Percentiles rank a stretch among this genome's conserved stretches.
Conservation (phyloP, 2,329 filamentous ascomycete species). For the Xylaria sp. region DNA sequence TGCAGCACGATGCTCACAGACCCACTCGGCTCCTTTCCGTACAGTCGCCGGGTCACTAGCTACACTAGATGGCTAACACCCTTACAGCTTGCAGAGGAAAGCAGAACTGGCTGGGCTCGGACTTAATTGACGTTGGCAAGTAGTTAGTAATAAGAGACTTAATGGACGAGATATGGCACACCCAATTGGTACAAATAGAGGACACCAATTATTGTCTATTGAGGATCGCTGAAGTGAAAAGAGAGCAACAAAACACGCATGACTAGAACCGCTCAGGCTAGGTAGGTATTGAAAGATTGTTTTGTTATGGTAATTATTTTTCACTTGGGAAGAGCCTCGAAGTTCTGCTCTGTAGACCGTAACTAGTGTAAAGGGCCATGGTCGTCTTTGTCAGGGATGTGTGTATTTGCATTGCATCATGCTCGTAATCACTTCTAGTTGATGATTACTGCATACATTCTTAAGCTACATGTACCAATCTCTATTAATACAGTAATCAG, state of each 20-base stretch:
- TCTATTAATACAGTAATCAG: neutral
- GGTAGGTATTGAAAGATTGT: constrained; percentile 10
- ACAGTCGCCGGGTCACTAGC: neutral
- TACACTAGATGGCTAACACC: neutral
- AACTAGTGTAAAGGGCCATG: neutral
- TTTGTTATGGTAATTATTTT: constrained; percentile 5
- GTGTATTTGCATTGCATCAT: neutral
- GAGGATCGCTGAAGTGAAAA: constrained; percentile 1
- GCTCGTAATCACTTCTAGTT: neutral
- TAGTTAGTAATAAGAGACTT: neutral
- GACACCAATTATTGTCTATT: neutral
- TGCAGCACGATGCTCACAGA: neutral
- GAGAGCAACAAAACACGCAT: neutral
- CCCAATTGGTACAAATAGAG: neutral
- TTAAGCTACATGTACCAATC: too few species aligned
- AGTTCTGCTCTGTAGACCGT: neutral
- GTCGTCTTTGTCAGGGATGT: neutral
- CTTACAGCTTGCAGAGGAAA: neutral
- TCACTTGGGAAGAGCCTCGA: constrained; percentile 9
- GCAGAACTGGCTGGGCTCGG: neutral
- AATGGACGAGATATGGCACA: neutral
- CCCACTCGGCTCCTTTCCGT: neutral
- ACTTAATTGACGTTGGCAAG: neutral
- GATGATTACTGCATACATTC: neutral
- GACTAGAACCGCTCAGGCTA: neutral